Base-by-base conservation (phyloP, 371 early-diverging fungal species). In the Cokeromyces recurvatus region DNA sequence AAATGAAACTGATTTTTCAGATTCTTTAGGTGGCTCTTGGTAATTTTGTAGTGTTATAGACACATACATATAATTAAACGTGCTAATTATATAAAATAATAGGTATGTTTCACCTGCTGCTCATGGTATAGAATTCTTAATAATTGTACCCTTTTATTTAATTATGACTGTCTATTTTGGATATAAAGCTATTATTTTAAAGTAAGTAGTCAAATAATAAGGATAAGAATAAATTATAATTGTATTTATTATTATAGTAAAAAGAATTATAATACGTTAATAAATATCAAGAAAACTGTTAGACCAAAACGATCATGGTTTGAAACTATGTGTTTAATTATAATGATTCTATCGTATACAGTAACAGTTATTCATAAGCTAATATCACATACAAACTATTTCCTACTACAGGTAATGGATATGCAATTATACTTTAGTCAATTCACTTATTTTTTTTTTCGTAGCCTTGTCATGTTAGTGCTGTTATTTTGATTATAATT, bases 401-500 rank as follows among this genome's bases (percentile, higher is more conserved):
- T 68, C 48, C 44, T 82, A 49, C 48, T 80, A 32, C 82, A 82
- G 64, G 68, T 58, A 55, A 51, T 22, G 2, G n/a, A n/a, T n/a
- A n/a, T n/a, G n/a, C n/a, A n/a, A n/a, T n/a, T n/a, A n/a, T n/a
- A n/a, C n/a, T n/a, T n/a, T n/a, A n/a, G n/a, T n/a, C n/a, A n/a
- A n/a, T n/a, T n/a, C n/a, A n/a, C n/a, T n/a, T n/a, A 3, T 41
- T 16, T 19, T 14, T 19, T 36, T 25, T 17, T 42, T 29, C 57
- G 11, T 70, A 81, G 61, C 78, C 82, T 19, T 82, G 82, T 50
- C 82, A 82, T 54, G 65, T 74, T 38, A 77, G 73, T 36, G 76
- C 74, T 10, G 50, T 68, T 22, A 31, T 78, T 22, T 51, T 82
- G 48, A 71, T 74, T 47, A 15, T 64, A 15, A 66, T 79, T 46